Evolutionary conservation across 257 asterid genomes (phyloP), one percentile per base, ranked within the genome.

Genomic region (Prunella vulgaris): DNA sequence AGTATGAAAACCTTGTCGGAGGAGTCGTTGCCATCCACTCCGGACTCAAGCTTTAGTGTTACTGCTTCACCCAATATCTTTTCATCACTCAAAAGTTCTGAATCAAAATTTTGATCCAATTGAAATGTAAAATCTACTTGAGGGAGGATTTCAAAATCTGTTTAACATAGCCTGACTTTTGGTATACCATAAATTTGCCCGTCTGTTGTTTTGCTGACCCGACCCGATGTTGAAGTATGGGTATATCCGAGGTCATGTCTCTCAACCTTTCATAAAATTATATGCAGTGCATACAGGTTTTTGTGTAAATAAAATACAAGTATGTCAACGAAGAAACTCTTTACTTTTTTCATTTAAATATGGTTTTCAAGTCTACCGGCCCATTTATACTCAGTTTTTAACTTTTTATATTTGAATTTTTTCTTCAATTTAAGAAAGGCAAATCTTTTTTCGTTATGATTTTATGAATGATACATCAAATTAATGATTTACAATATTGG

Each of bases 11-110:
- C 74, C 94, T 93, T 27, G 95, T 93, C 10, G 96, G 93, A 60
- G 97, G 98, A 42, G 97, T 93, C 8, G 95, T 90, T 6, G 92
- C 98, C 30, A 84, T 93, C 74, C 97, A 93, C 78, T 93, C 97
- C 1, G 97, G 89, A 60, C 66, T 90, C 32, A 93, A 93, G 81
- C 76, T 93, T 35, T 88, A 85, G 81, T 30, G 22, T 15, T 59
- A 3, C 6, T 4, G 2, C 10, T 28, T 28, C 1, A n/a, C 42
- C 22, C 64, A 33, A 4, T 30, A 28, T n/a, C 44, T 28, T 56
- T 24, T 54, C 25, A 51, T 49, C 57, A 49, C 57, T 49, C 53
- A 14, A 46, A 14, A 46, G 21, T 42, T 42, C 53, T n/a, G 53
- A 46, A 46, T 46, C 53, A 46, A 46, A n/a, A 46, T 46, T 46